Evolutionary conservation across 2,329 filamentous ascomycete species (phyloP), one percentile per base, ranked within the genome.

Genomic region (Neonectria punicea): DNA sequence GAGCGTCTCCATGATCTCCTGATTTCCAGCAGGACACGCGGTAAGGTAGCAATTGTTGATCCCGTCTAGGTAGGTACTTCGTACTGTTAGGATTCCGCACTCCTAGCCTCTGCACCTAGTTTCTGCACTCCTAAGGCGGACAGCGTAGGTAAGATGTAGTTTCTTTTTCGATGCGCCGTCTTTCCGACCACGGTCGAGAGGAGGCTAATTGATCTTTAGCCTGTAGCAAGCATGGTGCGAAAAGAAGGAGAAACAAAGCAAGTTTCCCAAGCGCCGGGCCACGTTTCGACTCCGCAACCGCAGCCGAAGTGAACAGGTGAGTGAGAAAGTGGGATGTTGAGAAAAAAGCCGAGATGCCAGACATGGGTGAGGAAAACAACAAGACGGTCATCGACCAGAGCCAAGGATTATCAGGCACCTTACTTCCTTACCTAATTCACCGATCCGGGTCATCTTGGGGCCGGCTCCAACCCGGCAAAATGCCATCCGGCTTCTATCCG

Each of bases 201-300:
- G 6, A 14, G 18, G 4, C 53, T 53, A 25, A 60, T 28, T 28
- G 47, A 32, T 25, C 11, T 59, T 36, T 32, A 13, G 34, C 16
- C 44, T 41, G 43, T n/a, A 32, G 39, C 30, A 46, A 32, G 36
- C 32, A 43, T 39, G n/a, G 30, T 50, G 51, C 61, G 20, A 36
- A 39, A 59, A 49, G 47, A 14, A 58, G 34, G 34, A 58, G 28
- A 59, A 64, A 59, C 50, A 59, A 55, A 55, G 56, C 61, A 55
- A 64, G 39, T 51, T 28, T 30, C 14, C 10, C 46, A 64, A 51
- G 30, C 28, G 51, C 60, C 56, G 32, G 56, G 28, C 49, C n/a
- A 53, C 34, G 36, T 43, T 53, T 28, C 13, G 43, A 44, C 43
- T 58, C 61, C 50, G 43, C 50, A 59, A 41, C 32, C 41, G 18